Conservation (phyloP, 2,329 filamentous ascomycete genomes). For the Verticillium longisporum region DNA sequence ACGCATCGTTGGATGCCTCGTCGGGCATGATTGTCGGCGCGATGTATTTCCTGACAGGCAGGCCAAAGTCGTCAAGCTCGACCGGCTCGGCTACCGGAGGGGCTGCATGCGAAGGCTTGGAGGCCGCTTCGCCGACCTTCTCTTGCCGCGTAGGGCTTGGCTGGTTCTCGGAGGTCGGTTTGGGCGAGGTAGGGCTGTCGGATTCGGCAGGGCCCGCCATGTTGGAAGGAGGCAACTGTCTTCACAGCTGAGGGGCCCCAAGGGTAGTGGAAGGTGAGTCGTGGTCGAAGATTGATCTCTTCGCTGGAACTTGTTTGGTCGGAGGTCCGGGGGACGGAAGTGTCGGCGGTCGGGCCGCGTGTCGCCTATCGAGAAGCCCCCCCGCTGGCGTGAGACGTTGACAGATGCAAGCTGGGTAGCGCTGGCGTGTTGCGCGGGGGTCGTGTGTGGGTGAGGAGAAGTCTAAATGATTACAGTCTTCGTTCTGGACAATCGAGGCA, state of each 20-base stretch:
- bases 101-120: constrained; percentile 11
- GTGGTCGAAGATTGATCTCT: neutral
- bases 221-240: constrained; percentile 4
- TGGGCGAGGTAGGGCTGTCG: constrained; percentile 2
- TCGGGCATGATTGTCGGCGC: constrained; percentile 16
- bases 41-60: constrained; percentile 51
- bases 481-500: neutral
- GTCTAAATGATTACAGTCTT: neutral
- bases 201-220: constrained; percentile 10
- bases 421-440: neutral
- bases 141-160: constrained; percentile 13
- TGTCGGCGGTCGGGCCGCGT: neutral
- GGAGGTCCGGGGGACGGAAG: neutral
- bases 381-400: neutral
- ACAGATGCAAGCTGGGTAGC: neutral
- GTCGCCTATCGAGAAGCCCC: neutral
- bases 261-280: neutral
- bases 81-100: constrained; percentile 23
- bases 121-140: constrained; percentile 17
- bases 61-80: constrained; percentile 65
- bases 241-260: constrained; percentile 3
- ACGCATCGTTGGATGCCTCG: neutral
- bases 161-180: neutral
- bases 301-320: neutral
- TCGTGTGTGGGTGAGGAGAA: neutral